Conservation (phyloP, 108 stramenopile species). For the Pseudonitzschia pungens region DNA sequence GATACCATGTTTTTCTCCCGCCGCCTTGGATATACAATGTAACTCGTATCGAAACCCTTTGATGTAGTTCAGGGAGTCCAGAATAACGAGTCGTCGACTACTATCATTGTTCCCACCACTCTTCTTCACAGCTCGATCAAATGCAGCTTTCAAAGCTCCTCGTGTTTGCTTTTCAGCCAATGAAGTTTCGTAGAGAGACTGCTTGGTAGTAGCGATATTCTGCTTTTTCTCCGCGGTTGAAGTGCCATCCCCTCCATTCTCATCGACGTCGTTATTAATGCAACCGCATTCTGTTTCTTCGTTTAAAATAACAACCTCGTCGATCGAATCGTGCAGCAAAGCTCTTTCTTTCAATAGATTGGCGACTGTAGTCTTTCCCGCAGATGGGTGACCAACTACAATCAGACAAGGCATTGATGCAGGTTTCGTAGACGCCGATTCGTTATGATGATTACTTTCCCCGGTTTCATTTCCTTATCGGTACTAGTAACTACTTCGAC, state of each 20-base stretch:
- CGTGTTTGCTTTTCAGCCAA: conserved; percentile 74
- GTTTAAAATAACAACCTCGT: conserved; percentile 63
- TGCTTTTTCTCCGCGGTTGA: conserved; percentile 25
- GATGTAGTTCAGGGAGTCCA: conserved; percentile 90
- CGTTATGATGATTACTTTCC: background rate
- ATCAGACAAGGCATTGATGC: conserved; percentile 72
- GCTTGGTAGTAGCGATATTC: conserved; percentile 36
- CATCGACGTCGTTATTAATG: background rate
- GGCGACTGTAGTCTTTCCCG: conserved; percentile 81
- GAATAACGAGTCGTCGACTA: conserved; percentile 59
- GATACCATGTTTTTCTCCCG: conserved; percentile 75
- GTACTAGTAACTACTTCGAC: too few relatives aligned
- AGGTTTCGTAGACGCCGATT: background rate
- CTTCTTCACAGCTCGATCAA: conserved; percentile 60
- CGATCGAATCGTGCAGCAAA: conserved; percentile 44
- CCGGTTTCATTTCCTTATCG: background rate
- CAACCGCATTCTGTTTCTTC: conserved; percentile 31
- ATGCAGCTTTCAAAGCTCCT: conserved; percentile 69
- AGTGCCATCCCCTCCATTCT: background rate
- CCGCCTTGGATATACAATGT: conserved; percentile 83
- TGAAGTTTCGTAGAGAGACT: conserved; percentile 64
- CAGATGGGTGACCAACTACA: conserved; percentile 77
- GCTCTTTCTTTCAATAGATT: conserved; percentile 69
- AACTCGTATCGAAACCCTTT: conserved; percentile 90
- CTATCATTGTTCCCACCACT: conserved; percentile 5